Percentiles rank a stretch among this genome's conserved stretches.
Evolutionary conservation across 23 red algal genomes (phyloP).

Genomic region (Gracilaria vermiculophylla): DNA sequence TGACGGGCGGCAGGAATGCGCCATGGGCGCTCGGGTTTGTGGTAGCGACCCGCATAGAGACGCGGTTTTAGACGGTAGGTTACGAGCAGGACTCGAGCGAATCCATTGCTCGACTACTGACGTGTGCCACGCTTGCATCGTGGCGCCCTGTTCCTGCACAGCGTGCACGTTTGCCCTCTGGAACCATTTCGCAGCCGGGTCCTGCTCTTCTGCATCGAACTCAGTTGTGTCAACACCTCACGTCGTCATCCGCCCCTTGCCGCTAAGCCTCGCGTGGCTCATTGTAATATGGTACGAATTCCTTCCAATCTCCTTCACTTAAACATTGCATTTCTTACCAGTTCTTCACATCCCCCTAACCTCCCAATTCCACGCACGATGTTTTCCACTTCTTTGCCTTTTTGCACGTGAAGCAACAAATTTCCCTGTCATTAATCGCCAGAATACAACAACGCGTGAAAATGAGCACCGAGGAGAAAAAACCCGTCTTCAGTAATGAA

Average conservation of each 20-base stretch:
- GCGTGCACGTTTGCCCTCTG: not conserved
- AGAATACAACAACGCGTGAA: slow-evolving; percentile 1
- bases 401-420: slow-evolving; percentile 8
- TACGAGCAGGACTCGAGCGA: not conserved
- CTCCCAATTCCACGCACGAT: not conserved
- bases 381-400: not conserved
- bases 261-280: not conserved
- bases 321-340: not conserved
- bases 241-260: not conserved
- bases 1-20: not conserved
- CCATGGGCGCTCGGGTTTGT: not conserved
- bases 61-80: not conserved
- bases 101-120: not conserved
- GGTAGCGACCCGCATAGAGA: not conserved
- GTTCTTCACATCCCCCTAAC: not conserved
- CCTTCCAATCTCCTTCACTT: not conserved
- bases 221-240: not conserved
- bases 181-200: not conserved
- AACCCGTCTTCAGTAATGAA: slow-evolving; percentile 41
- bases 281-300: not conserved
- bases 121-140: not conserved
- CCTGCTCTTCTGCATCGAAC: not conserved
- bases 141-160: not conserved
- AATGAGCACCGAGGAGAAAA: slow-evolving; percentile 49
- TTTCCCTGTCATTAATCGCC: slow-evolving; percentile 3